Percentiles rank a stretch among this genome's conserved stretches.
Conservation (phyloP, 331 rosid genomes). For the Quercus tomentella region DNA sequence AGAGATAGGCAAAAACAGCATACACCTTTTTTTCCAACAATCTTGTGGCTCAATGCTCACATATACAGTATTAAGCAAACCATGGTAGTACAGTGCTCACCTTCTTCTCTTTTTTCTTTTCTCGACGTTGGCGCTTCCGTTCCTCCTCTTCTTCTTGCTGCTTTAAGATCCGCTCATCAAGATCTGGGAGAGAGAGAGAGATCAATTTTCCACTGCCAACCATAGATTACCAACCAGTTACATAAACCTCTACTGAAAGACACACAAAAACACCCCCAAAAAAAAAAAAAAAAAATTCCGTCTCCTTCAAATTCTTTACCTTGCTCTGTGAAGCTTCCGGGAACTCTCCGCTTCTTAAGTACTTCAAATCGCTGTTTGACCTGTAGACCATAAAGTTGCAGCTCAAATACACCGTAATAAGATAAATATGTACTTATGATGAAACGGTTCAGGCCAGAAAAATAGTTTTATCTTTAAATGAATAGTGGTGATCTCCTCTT, state of each 20-base stretch:
- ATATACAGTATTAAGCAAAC: constrained; percentile 4
- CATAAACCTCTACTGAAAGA: neutral
- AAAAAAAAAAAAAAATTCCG: neutral
- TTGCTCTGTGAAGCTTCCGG: constrained; percentile 86
- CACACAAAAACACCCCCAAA: neutral
- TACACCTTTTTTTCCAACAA: neutral
- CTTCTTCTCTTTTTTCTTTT: constrained; percentile 94
- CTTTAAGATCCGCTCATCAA: constrained; percentile 86
- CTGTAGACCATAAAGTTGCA: constrained; percentile 41
- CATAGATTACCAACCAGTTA: neutral
- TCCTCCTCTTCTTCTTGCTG: constrained; percentile 99
- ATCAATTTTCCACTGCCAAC: constrained; percentile 4
- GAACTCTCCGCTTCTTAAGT: constrained; percentile 78
- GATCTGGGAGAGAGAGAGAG: constrained; percentile 44
- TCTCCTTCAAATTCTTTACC: constrained; percentile 41
- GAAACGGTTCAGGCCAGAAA: neutral
- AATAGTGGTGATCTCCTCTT: neutral
- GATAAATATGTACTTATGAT: neutral
- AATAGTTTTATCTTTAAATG: neutral
- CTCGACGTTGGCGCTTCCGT: constrained; percentile 82
- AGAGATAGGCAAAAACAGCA: neutral
- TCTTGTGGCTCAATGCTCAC: neutral
- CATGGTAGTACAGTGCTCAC: constrained; percentile 31
- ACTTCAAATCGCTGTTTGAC: constrained; percentile 86
- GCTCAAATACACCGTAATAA: neutral